Conservation (phyloP, 345 rosid genomes). For the Limnanthes douglasii region DNA sequence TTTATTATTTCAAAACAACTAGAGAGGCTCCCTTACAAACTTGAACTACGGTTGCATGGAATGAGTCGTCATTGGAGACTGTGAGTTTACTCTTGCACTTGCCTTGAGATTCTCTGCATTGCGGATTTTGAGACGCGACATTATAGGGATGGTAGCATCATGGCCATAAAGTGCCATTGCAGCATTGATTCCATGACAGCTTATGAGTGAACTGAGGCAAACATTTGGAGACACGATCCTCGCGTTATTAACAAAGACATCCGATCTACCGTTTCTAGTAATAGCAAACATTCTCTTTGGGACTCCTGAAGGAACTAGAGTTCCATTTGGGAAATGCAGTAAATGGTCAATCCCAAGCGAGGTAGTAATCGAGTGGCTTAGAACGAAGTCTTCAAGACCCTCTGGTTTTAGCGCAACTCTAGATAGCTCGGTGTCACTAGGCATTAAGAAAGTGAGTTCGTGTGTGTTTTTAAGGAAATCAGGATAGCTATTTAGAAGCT, state of each 20-base stretch:
- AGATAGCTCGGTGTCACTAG: no score
- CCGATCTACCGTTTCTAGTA: constrained; percentile 9
- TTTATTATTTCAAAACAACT: no score
- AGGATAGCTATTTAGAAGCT: constrained; percentile 8
- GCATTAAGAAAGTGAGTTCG: constrained; percentile 21
- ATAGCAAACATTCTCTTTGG: constrained; percentile 17
- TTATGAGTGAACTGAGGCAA: constrained; percentile 13
- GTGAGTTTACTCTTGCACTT: no score
- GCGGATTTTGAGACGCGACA: no score
- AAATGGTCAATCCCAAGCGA: constrained; percentile 10
- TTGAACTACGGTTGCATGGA: no score
- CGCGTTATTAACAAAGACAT: constrained; percentile 18
- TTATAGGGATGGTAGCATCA: neutral
- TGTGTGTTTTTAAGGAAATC: constrained; percentile 1
- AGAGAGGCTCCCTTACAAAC: no score
- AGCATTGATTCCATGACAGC: constrained; percentile 25
- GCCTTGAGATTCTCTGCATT: no score
- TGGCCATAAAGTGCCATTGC: constrained; percentile 5
- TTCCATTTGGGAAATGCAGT: constrained; percentile 20
- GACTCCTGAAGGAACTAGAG: constrained; percentile 15
- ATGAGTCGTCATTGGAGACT: no score
- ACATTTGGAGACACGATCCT: constrained; percentile 19
- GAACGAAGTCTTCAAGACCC: constrained; percentile 17
- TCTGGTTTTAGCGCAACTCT: no score
- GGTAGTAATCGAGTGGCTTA: constrained; percentile 19